phyloP scores from a whole-genome alignment of 352 stramenopile genomes.

The Globisporangium spiculum region DNA sequence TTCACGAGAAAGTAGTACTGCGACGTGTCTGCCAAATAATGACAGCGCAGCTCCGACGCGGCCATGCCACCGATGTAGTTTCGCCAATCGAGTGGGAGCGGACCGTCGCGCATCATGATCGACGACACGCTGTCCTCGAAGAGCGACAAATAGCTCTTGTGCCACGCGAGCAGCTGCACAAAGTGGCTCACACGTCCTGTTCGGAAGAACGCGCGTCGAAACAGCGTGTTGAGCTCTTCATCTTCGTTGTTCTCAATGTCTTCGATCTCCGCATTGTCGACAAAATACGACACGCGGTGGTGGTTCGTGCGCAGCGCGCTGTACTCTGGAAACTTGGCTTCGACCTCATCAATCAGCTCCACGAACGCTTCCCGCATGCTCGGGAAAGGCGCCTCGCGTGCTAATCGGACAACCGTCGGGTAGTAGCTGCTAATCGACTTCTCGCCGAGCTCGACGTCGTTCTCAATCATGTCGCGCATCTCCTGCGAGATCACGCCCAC shows the following conservation, averaged over 20 bases:
- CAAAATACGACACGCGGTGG: constrained; percentile 67
- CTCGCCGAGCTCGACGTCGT: constrained; percentile 26
- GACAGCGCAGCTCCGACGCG: constrained; percentile 65
- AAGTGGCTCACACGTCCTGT: constrained; percentile 76
- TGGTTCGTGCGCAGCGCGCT: constrained; percentile 27
- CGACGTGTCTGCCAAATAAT: constrained; percentile 77
- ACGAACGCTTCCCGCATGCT: constrained; percentile 58
- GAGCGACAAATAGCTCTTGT: constrained; percentile 73
- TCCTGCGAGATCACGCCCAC: constrained; percentile 47
- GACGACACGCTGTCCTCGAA: constrained; percentile 60
- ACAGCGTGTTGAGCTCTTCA: constrained; percentile 49
- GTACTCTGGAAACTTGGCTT: constrained; percentile 36
- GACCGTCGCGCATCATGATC: constrained; percentile 79
- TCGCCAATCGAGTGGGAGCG: constrained; percentile 73
- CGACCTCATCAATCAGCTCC: constrained; percentile 41
- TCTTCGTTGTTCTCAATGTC: constrained; percentile 35
- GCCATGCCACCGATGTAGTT: constrained; percentile 87
- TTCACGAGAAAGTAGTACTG: constrained; percentile 87
- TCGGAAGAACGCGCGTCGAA: constrained; percentile 55
- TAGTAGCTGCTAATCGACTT: constrained; percentile 59
- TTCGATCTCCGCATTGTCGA: constrained; percentile 37
- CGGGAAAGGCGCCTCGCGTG: constrained; percentile 63
- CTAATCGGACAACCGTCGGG: constrained; percentile 60
- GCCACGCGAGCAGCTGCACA: constrained; percentile 72
- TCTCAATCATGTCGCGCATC: constrained; percentile 51